These are phyloP conservation scores for Sporothrix variecibatus DNA, from an alignment of 2,329 filamentous ascomycete species.

Conservation along the genomic window DNA sequence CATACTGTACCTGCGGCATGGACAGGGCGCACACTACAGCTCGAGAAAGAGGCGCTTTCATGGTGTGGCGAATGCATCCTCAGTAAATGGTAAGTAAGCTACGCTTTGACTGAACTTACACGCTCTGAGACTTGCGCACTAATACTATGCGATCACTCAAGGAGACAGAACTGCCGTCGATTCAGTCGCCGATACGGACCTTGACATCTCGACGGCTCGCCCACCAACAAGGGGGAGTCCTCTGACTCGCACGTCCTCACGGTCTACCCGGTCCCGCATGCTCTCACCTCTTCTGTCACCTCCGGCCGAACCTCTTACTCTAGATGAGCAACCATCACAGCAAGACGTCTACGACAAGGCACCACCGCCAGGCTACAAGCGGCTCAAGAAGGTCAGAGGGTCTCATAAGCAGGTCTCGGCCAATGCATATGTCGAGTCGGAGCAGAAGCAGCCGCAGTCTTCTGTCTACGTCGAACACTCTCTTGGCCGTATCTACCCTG, in stretches of 20 bases:
- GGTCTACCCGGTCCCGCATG: not conserved
- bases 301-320: not conserved
- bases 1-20: conserved; percentile 12
- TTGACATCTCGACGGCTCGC: not conserved
- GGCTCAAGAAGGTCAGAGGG: conserved; percentile 19
- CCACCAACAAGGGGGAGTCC: not conserved
- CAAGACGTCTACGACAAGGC: conserved; percentile 23
- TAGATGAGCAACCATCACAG: not conserved
- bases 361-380: conserved; percentile 30
- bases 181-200: conserved; percentile 1
- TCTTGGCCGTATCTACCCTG: not conserved
- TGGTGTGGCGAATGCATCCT: not conserved
- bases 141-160: not conserved
- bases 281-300: conserved; percentile 7
- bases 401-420: not conserved
- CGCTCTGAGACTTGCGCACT: not conserved
- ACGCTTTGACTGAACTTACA: not conserved
- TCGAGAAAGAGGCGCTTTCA: not conserved
- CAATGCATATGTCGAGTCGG: not conserved
- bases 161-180: not conserved
- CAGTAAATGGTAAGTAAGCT: too few relatives aligned
- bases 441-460: too few relatives aligned
- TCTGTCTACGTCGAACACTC: not conserved
- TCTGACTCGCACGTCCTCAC: not conserved
- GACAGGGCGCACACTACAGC: conserved; percentile 8